These are phyloP conservation scores for Aspergillus sp. DNA, from an alignment of 2,329 filamentous ascomycete genomes.

Conservation along the genomic window DNA sequence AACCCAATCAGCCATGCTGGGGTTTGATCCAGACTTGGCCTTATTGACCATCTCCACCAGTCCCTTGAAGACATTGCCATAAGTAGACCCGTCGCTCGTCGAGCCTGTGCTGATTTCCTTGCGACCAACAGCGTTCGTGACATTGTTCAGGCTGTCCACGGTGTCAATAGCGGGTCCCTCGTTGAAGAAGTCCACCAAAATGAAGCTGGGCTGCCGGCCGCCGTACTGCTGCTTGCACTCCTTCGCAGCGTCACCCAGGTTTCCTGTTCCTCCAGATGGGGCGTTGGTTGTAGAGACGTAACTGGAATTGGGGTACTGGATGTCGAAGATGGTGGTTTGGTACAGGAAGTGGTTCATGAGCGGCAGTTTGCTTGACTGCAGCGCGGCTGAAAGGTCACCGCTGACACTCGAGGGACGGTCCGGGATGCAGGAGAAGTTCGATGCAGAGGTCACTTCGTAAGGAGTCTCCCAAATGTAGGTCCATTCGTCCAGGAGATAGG, in stretches of 20 bases:
- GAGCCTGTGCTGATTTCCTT: slow-evolving; percentile 20
- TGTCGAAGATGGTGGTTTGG: slow-evolving; percentile 45
- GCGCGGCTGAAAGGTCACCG: slow-evolving; percentile 43
- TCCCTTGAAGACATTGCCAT: slow-evolving; percentile 32
- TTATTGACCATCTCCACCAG: slow-evolving; percentile 31
- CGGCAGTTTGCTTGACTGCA: slow-evolving; percentile 56
- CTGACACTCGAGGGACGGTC: slow-evolving; percentile 55
- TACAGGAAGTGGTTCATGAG: slow-evolving; percentile 79
- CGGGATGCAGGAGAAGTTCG: slow-evolving; percentile 65
- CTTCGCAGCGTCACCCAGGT: slow-evolving; percentile 42
- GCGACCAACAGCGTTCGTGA: slow-evolving; percentile 42
- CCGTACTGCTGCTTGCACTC: slow-evolving; percentile 54
- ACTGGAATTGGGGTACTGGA: slow-evolving; percentile 56
- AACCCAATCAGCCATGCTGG: slow-evolving; percentile 38
- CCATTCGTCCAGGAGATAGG: slow-evolving; percentile 40
- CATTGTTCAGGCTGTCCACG: slow-evolving; percentile 61
- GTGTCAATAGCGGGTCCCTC: slow-evolving; percentile 62
- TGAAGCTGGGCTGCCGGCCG: slow-evolving; percentile 60
- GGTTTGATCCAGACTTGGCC: slow-evolving; percentile 30
- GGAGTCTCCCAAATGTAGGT: slow-evolving; percentile 61
- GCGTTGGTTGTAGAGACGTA: slow-evolving; percentile 61
- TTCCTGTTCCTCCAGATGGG: slow-evolving; percentile 50
- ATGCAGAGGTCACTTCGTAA: slow-evolving; percentile 56
- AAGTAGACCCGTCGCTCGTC: slow-evolving; percentile 21
- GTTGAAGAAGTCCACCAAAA: slow-evolving; percentile 75